Conservation (phyloP, 352 stramenopile genomes). For the Phytophthora cryptogea region DNA sequence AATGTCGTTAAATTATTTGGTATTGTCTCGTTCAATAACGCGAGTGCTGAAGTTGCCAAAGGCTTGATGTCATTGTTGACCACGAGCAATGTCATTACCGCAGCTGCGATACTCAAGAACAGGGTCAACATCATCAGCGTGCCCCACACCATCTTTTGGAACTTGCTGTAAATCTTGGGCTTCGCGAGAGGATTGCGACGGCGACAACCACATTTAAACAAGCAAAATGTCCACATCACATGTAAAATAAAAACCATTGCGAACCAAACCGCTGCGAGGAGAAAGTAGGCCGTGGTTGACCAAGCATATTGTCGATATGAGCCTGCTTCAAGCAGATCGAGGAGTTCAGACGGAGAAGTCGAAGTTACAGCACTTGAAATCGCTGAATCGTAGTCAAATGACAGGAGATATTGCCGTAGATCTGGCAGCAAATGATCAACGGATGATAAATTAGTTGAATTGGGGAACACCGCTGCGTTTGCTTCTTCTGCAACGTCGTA, state of each 20-base stretch:
- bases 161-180: slow-evolving; percentile 53
- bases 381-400: slow-evolving; percentile 44
- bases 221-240: slow-evolving; percentile 53
- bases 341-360: slow-evolving; percentile 11
- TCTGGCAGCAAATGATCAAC: slow-evolving; percentile 50
- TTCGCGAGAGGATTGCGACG: slow-evolving; percentile 46
- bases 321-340: slow-evolving; percentile 27
- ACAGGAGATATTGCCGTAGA: slow-evolving; percentile 45
- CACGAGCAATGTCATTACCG: slow-evolving; percentile 37
- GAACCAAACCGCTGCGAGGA: slow-evolving; percentile 32
- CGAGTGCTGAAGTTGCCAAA: slow-evolving; percentile 24
- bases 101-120: slow-evolving; percentile 20
- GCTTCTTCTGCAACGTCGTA: slow-evolving; percentile 58
- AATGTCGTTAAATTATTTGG: slow-evolving; percentile 40
- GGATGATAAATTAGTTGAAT: slow-evolving; percentile 35
- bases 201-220: slow-evolving; percentile 53
- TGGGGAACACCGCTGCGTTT: slow-evolving; percentile 51
- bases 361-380: slow-evolving; percentile 18
- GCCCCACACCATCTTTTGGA: slow-evolving; percentile 50
- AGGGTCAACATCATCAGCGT: slow-evolving; percentile 40
- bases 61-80: slow-evolving; percentile 41
- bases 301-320: slow-evolving; percentile 60
- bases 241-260: slow-evolving; percentile 47
- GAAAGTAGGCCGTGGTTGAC: slow-evolving; percentile 34
- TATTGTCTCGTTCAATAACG: slow-evolving; percentile 34